Conservation (phyloP, 768 basidiomycete species). For the Trametes cinnabarina region DNA sequence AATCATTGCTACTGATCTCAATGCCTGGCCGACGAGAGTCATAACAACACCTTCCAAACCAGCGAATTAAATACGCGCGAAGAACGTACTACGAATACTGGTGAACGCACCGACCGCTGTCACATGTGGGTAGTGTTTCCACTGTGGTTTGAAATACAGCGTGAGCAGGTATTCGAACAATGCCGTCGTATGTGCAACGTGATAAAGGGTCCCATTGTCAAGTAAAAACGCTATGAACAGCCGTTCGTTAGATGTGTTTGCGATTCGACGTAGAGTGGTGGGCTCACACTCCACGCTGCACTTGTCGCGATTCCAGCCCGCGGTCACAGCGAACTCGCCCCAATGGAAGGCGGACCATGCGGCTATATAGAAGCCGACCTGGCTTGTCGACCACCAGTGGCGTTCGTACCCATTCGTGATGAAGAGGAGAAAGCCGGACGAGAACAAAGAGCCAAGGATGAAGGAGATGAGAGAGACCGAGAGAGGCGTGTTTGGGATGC, state of each 20-base stretch:
- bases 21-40: conserved; percentile 66
- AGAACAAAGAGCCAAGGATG: conserved; percentile 72
- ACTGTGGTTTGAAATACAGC: conserved; percentile 61
- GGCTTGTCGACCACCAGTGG: conserved; percentile 66
- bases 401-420: conserved; percentile 42
- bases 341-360: conserved; percentile 89
- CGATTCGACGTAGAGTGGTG: conserved; percentile 14
- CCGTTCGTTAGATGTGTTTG: not conserved
- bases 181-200: conserved; percentile 77
- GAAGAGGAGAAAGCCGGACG: conserved; percentile 54
- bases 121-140: conserved; percentile 59
- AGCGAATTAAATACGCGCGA: not conserved
- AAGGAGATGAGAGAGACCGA: conserved; percentile 78
- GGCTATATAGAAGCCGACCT: conserved; percentile 80
- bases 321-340: conserved; percentile 92
- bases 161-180: conserved; percentile 77
- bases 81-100: not conserved
- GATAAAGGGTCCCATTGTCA: conserved; percentile 86
- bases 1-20: conserved; percentile 94
- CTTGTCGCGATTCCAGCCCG: conserved; percentile 92
- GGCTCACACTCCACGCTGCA: conserved; percentile 87
- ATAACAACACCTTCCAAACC: conserved; percentile 54
- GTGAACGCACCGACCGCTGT: conserved; percentile 52
- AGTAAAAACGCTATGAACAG: conserved; percentile 83
- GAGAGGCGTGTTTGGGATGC: conserved; percentile 88